Percentiles rank a stretch among this genome's conserved stretches.
Evolutionary conservation across 192 early-diverging fungal species (phyloP).

Genomic region (Chytriomyces sp.): DNA sequence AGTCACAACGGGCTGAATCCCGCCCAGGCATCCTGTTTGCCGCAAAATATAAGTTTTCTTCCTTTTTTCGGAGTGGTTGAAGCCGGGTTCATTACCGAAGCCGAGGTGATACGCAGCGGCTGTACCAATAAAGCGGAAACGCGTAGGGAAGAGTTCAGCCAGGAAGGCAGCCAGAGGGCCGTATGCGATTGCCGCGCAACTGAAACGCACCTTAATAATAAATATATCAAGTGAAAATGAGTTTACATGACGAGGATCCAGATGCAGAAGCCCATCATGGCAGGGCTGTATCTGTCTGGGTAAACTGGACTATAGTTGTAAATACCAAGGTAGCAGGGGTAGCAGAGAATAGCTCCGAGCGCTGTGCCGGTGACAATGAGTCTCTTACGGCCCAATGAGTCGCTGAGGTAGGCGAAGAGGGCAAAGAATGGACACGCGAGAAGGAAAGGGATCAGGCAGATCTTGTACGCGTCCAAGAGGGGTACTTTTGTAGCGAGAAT

Average conservation of each 20-base stretch:
- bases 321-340: conserved; percentile 32
- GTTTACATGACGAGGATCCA: conserved; percentile 26
- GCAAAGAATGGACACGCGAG: conserved; percentile 29
- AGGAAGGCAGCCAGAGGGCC: conserved; percentile 38
- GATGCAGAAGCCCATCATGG: conserved; percentile 18
- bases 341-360: conserved; percentile 8
- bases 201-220: too few species aligned
- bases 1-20: conserved; percentile 27
- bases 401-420: conserved; percentile 21
- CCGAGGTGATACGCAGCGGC: conserved; percentile 33
- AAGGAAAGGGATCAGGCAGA: conserved; percentile 8
- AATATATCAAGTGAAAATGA: too few species aligned
- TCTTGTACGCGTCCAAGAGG: neutral
- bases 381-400: conserved; percentile 33
- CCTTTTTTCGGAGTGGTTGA: too few species aligned
- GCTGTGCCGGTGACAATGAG: conserved; percentile 31
- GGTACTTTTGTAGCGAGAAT: conserved; percentile 12
- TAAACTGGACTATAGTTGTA: neutral
- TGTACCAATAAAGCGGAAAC: conserved; percentile 29
- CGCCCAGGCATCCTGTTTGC: conserved; percentile 40
- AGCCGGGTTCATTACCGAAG: too few species aligned
- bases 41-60: conserved; percentile 29
- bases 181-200: conserved; percentile 28
- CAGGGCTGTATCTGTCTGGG: conserved; percentile 13
- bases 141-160: conserved; percentile 37